Evolutionary conservation across 2,329 filamentous ascomycete species (phyloP).

Genomic region (Beauveria caledonica): DNA sequence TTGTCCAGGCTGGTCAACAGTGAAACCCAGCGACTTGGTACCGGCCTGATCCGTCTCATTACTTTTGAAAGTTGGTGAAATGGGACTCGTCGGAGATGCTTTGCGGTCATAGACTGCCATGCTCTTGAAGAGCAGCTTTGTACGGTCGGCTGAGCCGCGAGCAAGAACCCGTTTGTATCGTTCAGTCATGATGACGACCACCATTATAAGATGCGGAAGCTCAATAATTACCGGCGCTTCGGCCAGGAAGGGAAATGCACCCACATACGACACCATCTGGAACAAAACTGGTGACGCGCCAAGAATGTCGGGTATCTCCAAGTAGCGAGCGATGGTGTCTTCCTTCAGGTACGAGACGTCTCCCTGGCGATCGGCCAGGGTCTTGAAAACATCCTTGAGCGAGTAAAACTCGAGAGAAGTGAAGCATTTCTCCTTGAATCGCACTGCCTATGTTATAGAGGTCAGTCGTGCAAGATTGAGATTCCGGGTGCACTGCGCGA

Average conservation of each 20-base stretch:
- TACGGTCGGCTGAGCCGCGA: constrained; percentile 47
- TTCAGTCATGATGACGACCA: constrained; percentile 64
- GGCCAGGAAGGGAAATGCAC: constrained; percentile 64
- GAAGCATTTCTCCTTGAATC: constrained; percentile 63
- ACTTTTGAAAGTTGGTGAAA: neutral
- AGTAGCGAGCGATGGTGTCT: constrained; percentile 61
- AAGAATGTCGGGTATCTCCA: constrained; percentile 64
- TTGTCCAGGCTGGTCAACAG: constrained; percentile 33
- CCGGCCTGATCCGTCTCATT: neutral
- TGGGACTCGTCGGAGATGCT: constrained; percentile 26
- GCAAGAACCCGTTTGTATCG: constrained; percentile 57
- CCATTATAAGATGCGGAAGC: constrained; percentile 62
- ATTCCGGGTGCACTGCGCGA: neutral
- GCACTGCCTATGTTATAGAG: constrained; percentile 38
- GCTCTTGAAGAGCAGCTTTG: constrained; percentile 61
- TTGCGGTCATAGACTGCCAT: constrained; percentile 62
- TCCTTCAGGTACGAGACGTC: constrained; percentile 57
- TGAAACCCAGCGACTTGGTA: constrained; percentile 30
- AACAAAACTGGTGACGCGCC: constrained; percentile 60
- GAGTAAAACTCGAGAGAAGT: constrained; percentile 64
- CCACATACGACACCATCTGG: constrained; percentile 63
- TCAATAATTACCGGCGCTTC: constrained; percentile 64
- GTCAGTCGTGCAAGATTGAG: neutral
- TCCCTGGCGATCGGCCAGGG: constrained; percentile 57
- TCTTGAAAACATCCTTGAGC: constrained; percentile 64